A percentile compares a stretch with the other conserved stretches of the same genome.
These are phyloP conservation scores for Lunasporangiospora selenospora DNA, from an alignment of 192 early-diverging fungal species.

Conservation along the genomic window DNA sequence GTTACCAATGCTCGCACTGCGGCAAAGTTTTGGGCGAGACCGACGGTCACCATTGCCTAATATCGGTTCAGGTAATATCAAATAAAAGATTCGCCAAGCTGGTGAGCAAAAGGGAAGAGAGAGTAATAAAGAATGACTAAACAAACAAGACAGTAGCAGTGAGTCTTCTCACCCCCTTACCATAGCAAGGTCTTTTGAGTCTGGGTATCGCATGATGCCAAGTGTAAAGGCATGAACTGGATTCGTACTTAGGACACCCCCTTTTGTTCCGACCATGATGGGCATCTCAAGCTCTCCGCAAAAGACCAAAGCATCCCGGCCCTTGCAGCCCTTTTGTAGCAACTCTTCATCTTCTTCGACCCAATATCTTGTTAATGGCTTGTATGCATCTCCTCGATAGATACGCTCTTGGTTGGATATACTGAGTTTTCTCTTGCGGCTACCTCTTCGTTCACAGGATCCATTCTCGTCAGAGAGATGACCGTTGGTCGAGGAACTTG, in stretches of 20 bases:
- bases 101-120: background rate
- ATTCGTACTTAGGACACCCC: slow-evolving; percentile 77
- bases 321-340: slow-evolving; percentile 11
- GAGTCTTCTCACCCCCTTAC: slow-evolving; percentile 17
- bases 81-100: background rate
- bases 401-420: background rate
- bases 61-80: too few species aligned
- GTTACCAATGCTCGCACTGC: slow-evolving; percentile 73
- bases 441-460: too few species aligned
- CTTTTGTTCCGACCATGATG: slow-evolving; percentile 76
- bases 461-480: too few species aligned
- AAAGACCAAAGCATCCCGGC: slow-evolving; percentile 52
- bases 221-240: slow-evolving; percentile 72
- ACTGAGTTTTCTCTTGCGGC: slow-evolving; percentile 29
- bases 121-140: background rate
- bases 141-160: background rate
- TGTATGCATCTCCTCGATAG: slow-evolving; percentile 54
- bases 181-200: slow-evolving; percentile 67
- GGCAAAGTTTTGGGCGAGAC: slow-evolving; percentile 84
- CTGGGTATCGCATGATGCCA: slow-evolving; percentile 68
- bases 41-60: slow-evolving; percentile 68
- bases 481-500: too few species aligned
- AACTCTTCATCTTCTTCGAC: slow-evolving; percentile 60
- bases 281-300: slow-evolving; percentile 74
- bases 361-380: slow-evolving; percentile 77